phyloP scores from a whole-genome alignment of 306 rosid species.

The Dalbergia cochinchinensis region DNA sequence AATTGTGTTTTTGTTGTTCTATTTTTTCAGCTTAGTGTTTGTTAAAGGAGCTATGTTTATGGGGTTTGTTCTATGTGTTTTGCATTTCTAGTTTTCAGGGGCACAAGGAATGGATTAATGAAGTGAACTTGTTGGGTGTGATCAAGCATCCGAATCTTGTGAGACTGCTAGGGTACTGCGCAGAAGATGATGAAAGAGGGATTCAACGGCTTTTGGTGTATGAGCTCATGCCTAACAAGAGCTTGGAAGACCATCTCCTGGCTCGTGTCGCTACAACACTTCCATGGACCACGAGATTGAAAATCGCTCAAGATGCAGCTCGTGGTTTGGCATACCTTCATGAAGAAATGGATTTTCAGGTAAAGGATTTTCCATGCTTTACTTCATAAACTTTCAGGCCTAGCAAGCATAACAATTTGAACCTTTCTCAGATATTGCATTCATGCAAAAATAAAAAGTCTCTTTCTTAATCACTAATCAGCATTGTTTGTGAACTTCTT shows the following conservation, averaged over 20 bases:
- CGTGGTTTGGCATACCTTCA: conserved; percentile 94
- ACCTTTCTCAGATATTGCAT: not conserved
- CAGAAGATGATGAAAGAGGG: conserved; percentile 99
- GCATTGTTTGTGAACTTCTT: not conserved
- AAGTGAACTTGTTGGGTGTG: conserved; percentile 89
- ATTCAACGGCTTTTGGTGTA: conserved; percentile 93
- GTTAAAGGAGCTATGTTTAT: conserved; percentile 37
- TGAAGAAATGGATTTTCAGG: conserved; percentile 99
- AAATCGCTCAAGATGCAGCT: conserved; percentile 88
- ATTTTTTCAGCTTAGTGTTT: not conserved
- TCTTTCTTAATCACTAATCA: conserved; percentile 10
- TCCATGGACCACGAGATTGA: conserved; percentile 77
- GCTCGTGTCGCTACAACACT: conserved; percentile 69
- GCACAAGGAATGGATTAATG: conserved; percentile 97
- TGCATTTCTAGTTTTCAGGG: conserved; percentile 84
- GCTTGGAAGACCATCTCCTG: conserved; percentile 93
- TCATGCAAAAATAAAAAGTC: not conserved
- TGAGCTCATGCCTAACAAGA: conserved; percentile 85
- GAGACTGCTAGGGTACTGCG: conserved; percentile 88
- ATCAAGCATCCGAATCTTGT: conserved; percentile 93
- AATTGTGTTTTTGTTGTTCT: not conserved
- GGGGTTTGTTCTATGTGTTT: conserved; percentile 23
- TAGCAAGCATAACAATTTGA: not conserved
- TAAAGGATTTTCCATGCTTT: conserved; percentile 20
- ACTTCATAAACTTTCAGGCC: not conserved